phyloP scores from a whole-genome alignment of 2,329 filamentous ascomycete species.

The Fusarium pininemorale region DNA sequence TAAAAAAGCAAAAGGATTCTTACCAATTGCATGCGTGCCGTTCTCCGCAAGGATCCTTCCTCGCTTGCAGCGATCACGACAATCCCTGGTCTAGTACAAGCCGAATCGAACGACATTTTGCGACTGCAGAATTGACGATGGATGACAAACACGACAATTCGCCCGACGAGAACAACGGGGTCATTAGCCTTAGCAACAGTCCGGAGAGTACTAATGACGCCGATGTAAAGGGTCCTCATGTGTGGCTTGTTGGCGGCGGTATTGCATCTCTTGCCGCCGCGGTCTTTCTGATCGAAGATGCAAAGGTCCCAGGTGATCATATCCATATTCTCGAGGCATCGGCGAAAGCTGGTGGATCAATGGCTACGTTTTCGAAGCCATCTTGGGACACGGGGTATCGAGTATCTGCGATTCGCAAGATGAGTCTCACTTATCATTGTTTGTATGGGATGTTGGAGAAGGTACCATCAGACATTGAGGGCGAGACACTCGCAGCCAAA shows the following conservation, averaged over 20 bases:
- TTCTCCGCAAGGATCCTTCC: conserved; percentile 21
- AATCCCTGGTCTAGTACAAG: conserved; percentile 16
- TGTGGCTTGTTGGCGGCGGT: conserved; percentile 43
- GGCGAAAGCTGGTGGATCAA: conserved; percentile 36
- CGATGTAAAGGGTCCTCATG: conserved; percentile 18
- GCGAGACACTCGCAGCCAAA: conserved; percentile 38
- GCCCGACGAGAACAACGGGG: not conserved
- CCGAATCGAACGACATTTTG: not conserved
- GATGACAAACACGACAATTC: conserved; percentile 2
- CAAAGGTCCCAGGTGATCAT: conserved; percentile 35
- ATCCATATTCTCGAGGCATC: conserved; percentile 43
- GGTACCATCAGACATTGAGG: conserved; percentile 34
- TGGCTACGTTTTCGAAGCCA: conserved; percentile 33
- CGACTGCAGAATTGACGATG: conserved; percentile 7
- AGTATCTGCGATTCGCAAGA: conserved; percentile 40
- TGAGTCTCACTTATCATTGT: conserved; percentile 41
- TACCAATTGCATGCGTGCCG: not conserved
- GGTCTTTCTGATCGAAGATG: conserved; percentile 40
- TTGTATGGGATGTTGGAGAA: conserved; percentile 40
- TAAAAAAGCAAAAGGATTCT: conserved; percentile 8
- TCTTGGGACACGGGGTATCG: conserved; percentile 40
- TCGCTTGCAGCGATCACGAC: conserved; percentile 23
- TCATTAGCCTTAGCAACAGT: conserved; percentile 22
- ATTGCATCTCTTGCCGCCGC: conserved; percentile 41
- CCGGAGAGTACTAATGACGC: conserved; percentile 24